phyloP scores from a whole-genome alignment of 2,329 filamentous ascomycete species.

The Trichophyton verrucosum region DNA sequence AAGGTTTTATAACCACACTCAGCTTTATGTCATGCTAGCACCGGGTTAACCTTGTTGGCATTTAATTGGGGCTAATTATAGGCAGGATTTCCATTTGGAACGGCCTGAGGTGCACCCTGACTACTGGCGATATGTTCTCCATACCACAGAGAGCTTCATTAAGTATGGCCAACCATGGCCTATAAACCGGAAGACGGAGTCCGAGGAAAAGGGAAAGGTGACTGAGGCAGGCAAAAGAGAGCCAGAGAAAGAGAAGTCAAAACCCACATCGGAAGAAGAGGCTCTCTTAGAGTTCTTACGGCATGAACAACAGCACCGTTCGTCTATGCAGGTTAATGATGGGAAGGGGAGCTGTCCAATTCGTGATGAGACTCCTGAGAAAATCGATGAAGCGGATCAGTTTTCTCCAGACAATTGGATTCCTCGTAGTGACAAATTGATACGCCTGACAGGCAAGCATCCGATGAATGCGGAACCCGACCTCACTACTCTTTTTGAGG shows the following conservation, averaged over 20 bases:
- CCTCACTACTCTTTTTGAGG: constrained; percentile 33
- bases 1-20: constrained; percentile 8
- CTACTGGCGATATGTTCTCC: constrained; percentile 40
- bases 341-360: background rate
- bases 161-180: constrained; percentile 40
- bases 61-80: background rate
- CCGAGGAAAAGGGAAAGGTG: constrained; percentile 20
- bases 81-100: constrained; percentile 34
- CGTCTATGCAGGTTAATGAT: constrained; percentile 17
- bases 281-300: constrained; percentile 31
- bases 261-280: constrained; percentile 29
- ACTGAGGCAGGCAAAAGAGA: constrained; percentile 4
- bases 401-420: constrained; percentile 45
- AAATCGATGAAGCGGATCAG: constrained; percentile 40
- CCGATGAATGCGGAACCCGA: constrained; percentile 41
- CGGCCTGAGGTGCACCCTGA: constrained; percentile 34
- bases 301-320: constrained; percentile 35
- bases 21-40: constrained; percentile 6
- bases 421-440: constrained; percentile 35
- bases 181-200: constrained; percentile 32
- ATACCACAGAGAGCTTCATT: constrained; percentile 39
- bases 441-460: constrained; percentile 42
- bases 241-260: constrained; percentile 13
- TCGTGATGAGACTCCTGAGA: constrained; percentile 24
- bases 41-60: background rate